Conservation (phyloP, 164 flowering plant species). For the Echeveria elegans region DNA sequence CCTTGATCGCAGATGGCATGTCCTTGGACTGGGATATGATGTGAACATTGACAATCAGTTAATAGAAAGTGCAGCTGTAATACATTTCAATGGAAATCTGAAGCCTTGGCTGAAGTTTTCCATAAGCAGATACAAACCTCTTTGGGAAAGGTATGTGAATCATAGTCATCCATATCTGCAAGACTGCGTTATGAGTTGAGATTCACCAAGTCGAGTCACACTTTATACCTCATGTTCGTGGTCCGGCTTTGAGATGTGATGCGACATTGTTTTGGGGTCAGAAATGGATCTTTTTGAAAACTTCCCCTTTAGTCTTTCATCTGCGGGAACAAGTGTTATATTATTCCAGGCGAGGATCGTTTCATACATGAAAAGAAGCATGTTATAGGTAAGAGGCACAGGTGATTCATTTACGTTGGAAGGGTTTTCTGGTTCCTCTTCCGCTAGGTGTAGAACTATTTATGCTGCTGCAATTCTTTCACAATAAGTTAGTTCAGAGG, state of each 20-base stretch:
- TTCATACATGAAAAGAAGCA: background rate
- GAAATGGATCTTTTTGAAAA: conserved; percentile 23
- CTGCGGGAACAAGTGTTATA: background rate
- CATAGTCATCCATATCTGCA: conserved; percentile 45
- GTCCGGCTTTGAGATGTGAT: conserved; percentile 5
- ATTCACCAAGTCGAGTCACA: background rate
- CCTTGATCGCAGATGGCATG: conserved; percentile 91
- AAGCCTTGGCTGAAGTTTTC: conserved; percentile 80
- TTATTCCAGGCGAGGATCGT: background rate
- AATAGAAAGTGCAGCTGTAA: conserved; percentile 72
- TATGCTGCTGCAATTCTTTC: conserved; percentile 25
- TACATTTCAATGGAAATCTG: conserved; percentile 82
- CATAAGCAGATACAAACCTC: conserved; percentile 49
- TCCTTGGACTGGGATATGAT: conserved; percentile 71
- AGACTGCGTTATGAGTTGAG: conserved; percentile 40
- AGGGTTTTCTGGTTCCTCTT: conserved; percentile 19
- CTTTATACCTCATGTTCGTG: conserved; percentile 9
- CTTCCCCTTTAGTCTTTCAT: conserved; percentile 11
- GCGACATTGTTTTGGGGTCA: conserved; percentile 20
- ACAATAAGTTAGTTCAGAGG: conserved; percentile 25
- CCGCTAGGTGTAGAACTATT: conserved; percentile 30
- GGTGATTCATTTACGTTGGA: conserved; percentile 28
- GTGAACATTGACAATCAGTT: conserved; percentile 59
- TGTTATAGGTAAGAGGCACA: conserved; percentile 13
- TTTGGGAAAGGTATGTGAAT: conserved; percentile 67